phyloP scores from a whole-genome alignment of 202 grass and related monocot genomes.

The Elaeis oleifera region DNA sequence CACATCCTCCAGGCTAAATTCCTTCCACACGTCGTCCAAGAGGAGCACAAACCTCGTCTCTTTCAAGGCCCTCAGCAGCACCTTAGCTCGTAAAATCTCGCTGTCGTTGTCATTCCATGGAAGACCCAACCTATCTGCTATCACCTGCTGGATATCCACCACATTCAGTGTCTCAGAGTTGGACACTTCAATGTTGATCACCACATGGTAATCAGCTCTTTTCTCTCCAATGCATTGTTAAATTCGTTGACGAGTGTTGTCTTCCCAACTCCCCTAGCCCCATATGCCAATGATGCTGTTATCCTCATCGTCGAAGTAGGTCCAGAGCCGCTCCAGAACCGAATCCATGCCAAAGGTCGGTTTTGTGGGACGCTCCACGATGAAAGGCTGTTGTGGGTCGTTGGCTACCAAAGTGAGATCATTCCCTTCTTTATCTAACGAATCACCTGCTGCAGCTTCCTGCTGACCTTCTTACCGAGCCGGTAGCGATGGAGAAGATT shows the following conservation, averaged over 20 bases:
- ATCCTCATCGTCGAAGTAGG: constrained; percentile 13
- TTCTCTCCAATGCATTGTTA: constrained; percentile 36
- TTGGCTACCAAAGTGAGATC: constrained; percentile 22
- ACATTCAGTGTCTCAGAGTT: constrained; percentile 36
- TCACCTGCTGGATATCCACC: constrained; percentile 27
- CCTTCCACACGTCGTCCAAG: constrained; percentile 35
- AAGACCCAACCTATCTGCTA: constrained; percentile 45
- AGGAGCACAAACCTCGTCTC: constrained; percentile 51
- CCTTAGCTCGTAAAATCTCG: constrained; percentile 24
- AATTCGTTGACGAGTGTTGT: constrained; percentile 55
- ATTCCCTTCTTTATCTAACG: constrained; percentile 22
- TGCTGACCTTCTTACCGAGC: constrained; percentile 24
- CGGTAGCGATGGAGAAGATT: constrained; percentile 15
- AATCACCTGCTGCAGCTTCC: constrained; percentile 21
- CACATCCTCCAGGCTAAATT: constrained; percentile 35
- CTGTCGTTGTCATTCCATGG: constrained; percentile 29
- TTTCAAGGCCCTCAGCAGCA: constrained; percentile 26
- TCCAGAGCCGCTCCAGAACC: constrained; percentile 22
- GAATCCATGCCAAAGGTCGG: constrained; percentile 25
- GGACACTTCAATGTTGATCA: constrained; percentile 50
- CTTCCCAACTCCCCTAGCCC: constrained; percentile 52
- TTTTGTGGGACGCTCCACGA: constrained; percentile 19
- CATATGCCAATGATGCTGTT: constrained; percentile 41
- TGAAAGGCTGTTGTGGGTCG: constrained; percentile 21
- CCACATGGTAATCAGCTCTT: constrained; percentile 32